phyloP scores from a whole-genome alignment of 257 asterid genomes.

The Verbena officinalis region DNA sequence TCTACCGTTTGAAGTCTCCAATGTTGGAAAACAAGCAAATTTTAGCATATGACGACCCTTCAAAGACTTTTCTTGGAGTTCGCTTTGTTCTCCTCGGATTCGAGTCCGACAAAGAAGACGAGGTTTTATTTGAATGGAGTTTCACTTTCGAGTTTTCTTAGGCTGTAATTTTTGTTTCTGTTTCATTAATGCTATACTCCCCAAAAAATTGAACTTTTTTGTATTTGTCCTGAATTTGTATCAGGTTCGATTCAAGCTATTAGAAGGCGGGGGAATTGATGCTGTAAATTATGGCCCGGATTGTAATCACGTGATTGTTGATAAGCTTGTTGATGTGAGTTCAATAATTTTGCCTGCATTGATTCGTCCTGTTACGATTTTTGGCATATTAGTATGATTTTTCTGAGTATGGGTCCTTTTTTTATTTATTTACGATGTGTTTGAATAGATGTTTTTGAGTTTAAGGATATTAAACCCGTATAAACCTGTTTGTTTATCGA shows the following conservation, averaged over 20 bases:
- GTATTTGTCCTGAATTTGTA: constrained; percentile 1
- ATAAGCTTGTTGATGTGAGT: constrained; percentile 69
- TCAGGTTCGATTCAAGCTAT: constrained; percentile 65
- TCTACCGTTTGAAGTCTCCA: constrained; percentile 11
- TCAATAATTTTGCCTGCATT: not conserved
- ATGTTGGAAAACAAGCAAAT: constrained; percentile 41
- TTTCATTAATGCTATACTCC: not conserved
- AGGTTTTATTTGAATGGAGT: constrained; percentile 39
- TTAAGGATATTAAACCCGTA: not conserved
- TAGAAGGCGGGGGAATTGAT: constrained; percentile 79
- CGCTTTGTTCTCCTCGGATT: constrained; percentile 70
- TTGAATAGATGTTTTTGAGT: not conserved
- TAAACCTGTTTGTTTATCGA: not conserved
- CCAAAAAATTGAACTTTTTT: not conserved
- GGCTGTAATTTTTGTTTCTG: not conserved
- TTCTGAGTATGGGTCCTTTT: not conserved
- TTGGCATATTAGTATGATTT: not conserved
- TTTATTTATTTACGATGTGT: not conserved
- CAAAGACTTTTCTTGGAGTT: constrained; percentile 54
- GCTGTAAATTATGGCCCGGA: constrained; percentile 60
- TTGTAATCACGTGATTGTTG: constrained; percentile 80
- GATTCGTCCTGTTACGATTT: constrained; percentile 12
- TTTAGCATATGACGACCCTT: constrained; percentile 37
- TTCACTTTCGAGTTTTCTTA: not conserved
- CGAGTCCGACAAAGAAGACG: constrained; percentile 44